Evolutionary conservation across 208 protist genomes (phyloP), one percentile per base, ranked within the genome.

Genomic region (Crithidia expoeki): DNA sequence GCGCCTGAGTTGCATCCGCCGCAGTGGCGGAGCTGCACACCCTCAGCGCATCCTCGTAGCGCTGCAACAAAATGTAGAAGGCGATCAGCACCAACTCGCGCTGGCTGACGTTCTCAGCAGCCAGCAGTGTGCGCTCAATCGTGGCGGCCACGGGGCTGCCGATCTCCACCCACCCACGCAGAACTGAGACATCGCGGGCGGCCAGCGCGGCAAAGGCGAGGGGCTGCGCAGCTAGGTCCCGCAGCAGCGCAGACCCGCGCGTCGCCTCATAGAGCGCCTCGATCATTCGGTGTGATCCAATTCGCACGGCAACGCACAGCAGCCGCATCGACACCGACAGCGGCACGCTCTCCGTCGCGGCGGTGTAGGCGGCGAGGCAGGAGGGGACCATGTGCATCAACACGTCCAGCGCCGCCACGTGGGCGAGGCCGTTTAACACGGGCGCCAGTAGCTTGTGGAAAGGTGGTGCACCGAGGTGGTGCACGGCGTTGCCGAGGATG

Each of bases 41-140:
- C 12, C 71, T 55, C 40, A 89, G 60, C 2, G 88, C 85, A 19
- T 94, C 88, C 23, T 80, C 80, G 72, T 89, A 94, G 34, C 88
- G 82, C 57, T 83, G 88, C 61, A 83, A 78, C 9, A 91, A 74
- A 51, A 86, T 80, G 68, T 91, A 89, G 47, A 89, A 94, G 30
- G 79, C 64, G 55, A 90, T 70, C 0, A 85, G 77, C 52, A 88
- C 52, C 34, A 72, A 28, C 28, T 90, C 77, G n/a, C 74, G 58
- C 55, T 62, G 75, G 9, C 28, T 56, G 23, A 72, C 36, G 47
- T 68, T 59, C 28, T 74, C 55, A 4, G 68, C 33, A 4, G 73
- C n/a, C 30, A 59, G 72, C 28, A 94, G 34, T n/a, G 85, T 81
- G 30, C 64, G 72, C 67, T 94, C 85, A 40, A 90, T 81, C 44